Conservation (phyloP, 2,329 filamentous ascomycete species). For the Penicillium italicum region DNA sequence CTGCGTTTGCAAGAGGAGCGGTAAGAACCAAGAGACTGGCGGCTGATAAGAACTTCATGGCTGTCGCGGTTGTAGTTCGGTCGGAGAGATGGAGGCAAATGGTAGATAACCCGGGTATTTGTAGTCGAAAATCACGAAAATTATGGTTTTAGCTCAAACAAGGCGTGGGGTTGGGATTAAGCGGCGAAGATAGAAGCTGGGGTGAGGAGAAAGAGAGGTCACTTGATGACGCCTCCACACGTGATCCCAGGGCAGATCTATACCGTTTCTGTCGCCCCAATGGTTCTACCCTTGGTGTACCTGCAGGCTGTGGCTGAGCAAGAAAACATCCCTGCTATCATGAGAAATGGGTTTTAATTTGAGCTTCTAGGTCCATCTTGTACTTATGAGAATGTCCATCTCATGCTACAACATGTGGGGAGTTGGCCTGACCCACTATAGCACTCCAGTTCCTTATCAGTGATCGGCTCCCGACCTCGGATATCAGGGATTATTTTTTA, state of each 20-base stretch:
- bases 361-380: neutral
- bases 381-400: neutral
- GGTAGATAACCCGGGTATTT: neutral
- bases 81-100: neutral
- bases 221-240: constrained; percentile 23
- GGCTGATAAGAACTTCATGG: constrained; percentile 43
- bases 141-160: neutral
- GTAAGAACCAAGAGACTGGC: constrained; percentile 43
- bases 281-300: constrained; percentile 2
- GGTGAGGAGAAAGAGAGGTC: constrained; percentile 14
- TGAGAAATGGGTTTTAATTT: too few relatives aligned
- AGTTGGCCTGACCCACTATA: constrained; percentile 9
- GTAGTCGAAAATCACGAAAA: neutral
- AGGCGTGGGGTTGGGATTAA: neutral
- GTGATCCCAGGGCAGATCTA: constrained; percentile 12
- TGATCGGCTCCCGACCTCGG: neutral
- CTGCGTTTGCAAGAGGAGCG: constrained; percentile 45
- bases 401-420: neutral
- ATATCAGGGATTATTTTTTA: neutral
- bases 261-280: neutral
- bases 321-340: neutral
- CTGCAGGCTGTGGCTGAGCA: constrained; percentile 3
- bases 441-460: constrained; percentile 11
- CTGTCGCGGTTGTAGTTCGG: constrained; percentile 4
- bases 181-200: constrained; percentile 1